Conservation (phyloP, 176 grass and related monocot species). For the Musa schizocarpa region DNA sequence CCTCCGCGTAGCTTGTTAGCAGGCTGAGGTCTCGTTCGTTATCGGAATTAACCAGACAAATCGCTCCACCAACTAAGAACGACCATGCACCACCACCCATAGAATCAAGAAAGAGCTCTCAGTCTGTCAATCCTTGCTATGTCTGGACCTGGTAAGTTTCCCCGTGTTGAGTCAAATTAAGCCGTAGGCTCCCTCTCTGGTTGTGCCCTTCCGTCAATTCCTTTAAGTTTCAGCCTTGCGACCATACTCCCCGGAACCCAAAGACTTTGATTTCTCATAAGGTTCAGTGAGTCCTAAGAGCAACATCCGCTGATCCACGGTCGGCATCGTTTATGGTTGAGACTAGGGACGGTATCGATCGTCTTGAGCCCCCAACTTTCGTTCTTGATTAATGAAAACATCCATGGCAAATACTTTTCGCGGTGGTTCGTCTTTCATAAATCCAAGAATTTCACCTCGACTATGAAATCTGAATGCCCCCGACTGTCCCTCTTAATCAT, state of each 20-base stretch:
- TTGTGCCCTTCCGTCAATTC: no score
- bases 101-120: slow-evolving; percentile 45
- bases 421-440: no score
- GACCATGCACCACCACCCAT: slow-evolving; percentile 34
- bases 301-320: slow-evolving; percentile 38
- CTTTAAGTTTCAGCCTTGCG: no score
- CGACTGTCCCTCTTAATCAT: slow-evolving; percentile 27
- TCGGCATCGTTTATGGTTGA: slow-evolving; percentile 33
- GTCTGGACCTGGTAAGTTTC: slow-evolving; percentile 45
- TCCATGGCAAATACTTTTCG: slow-evolving; percentile 46
- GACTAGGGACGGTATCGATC: no score
- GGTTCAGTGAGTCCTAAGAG: slow-evolving; percentile 33
- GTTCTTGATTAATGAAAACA: slow-evolving; percentile 37
- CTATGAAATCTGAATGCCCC: slow-evolving; percentile 43
- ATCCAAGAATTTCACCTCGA: no score
- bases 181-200: no score
- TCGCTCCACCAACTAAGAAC: slow-evolving; percentile 59
- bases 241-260: no score
- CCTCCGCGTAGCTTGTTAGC: slow-evolving; percentile 73
- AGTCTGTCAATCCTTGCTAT: slow-evolving; percentile 49
- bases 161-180: no score
- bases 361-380: slow-evolving; percentile 10
- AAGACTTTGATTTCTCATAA: no score
- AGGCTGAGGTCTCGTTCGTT: slow-evolving; percentile 65
- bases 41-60: slow-evolving; percentile 61